phyloP scores from a whole-genome alignment of 75 land plant species.

The Pseudotsuga menziesii region DNA sequence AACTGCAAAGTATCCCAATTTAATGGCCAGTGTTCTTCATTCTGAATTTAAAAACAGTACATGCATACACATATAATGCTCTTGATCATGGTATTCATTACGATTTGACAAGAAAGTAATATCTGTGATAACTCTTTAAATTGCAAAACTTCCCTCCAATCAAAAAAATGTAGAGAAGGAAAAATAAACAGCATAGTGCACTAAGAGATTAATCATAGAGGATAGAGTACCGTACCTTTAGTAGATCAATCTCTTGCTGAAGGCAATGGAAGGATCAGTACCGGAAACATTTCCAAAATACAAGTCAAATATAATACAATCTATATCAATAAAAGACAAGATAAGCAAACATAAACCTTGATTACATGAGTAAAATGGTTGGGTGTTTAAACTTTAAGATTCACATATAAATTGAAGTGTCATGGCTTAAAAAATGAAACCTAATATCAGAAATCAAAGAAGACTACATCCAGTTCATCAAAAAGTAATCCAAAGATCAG shows the following conservation, averaged over 20 bases:
- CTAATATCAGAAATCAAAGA: background rate
- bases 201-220: background rate
- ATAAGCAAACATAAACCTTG: background rate
- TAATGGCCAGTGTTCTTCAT: background rate
- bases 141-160: background rate
- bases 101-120: background rate
- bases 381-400: background rate
- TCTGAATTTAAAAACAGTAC: background rate
- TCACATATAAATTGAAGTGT: background rate
- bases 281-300: background rate
- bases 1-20: background rate
- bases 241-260: constrained; percentile 98
- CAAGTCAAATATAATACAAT: background rate
- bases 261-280: background rate
- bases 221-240: constrained; percentile 59
- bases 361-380: background rate
- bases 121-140: background rate
- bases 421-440: background rate
- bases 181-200: background rate
- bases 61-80: background rate
- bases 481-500: background rate
- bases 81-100: background rate
- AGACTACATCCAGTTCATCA: background rate
- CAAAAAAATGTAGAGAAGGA: background rate
- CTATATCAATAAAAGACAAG: background rate